Evolutionary conservation across 345 rosid species (phyloP).

Genomic region (Lumnitzera littorea): DNA sequence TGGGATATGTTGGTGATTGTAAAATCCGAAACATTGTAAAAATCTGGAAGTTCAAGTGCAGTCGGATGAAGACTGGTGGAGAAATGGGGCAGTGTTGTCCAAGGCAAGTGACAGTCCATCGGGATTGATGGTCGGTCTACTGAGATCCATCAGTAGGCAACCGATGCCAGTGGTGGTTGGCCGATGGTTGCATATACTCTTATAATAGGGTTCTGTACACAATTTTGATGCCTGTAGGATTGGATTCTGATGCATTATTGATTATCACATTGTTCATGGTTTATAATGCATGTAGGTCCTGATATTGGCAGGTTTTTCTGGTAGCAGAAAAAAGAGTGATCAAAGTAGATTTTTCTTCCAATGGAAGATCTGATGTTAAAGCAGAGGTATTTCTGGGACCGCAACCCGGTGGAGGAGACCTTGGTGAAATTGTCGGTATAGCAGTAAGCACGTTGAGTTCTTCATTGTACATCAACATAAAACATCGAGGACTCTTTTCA

Average conservation of each 20-base stretch:
- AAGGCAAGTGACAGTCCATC: no score
- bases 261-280: neutral
- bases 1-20: no score
- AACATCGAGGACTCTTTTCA: slow-evolving; percentile 56
- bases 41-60: no score
- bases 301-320: slow-evolving; percentile 52
- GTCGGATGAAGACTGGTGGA: no score
- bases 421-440: slow-evolving; percentile 47
- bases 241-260: no score
- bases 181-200: neutral
- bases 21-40: no score
- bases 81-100: no score
- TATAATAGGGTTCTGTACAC: neutral
- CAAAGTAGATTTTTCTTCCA: slow-evolving; percentile 28
- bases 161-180: no score
- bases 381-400: slow-evolving; percentile 56
- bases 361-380: slow-evolving; percentile 33
- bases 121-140: no score
- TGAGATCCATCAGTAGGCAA: no score
- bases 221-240: neutral
- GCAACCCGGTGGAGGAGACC: slow-evolving; percentile 27
- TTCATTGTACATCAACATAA: slow-evolving; percentile 49
- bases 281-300: neutral
- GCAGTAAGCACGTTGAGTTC: slow-evolving; percentile 57
- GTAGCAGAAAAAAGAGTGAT: slow-evolving; percentile 69